Percentiles rank a stretch among this genome's conserved stretches.
Evolutionary conservation across 1,139 yeast genomes (phyloP).

Genomic region (Saccharomyces hybrid): DNA sequence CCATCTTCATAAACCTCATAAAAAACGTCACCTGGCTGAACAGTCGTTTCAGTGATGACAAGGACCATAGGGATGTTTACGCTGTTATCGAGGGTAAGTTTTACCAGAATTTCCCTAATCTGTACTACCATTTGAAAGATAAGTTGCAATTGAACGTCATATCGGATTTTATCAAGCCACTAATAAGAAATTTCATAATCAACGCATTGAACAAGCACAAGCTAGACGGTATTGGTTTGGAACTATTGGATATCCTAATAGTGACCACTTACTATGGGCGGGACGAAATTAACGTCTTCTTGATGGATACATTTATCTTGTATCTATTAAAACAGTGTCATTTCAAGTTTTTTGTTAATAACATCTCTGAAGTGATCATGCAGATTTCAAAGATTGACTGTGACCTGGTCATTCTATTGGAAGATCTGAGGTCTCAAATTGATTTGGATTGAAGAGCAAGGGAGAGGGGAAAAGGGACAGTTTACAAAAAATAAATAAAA

Average conservation of each 20-base stretch:
- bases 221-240: slow-evolving; percentile 1
- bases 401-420: background rate
- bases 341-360: slow-evolving; percentile 3
- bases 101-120: slow-evolving; percentile 2
- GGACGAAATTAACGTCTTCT: background rate
- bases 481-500: background rate
- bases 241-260: slow-evolving; percentile 5
- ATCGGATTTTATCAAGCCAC: slow-evolving; percentile 4
- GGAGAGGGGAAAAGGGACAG: background rate
- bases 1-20: slow-evolving; percentile 1
- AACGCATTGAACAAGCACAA: background rate
- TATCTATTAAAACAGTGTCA: slow-evolving; percentile 2
- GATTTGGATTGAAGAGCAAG: background rate
- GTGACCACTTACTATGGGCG: slow-evolving; percentile 1
- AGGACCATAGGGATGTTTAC: background rate
- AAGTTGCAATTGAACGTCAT: background rate
- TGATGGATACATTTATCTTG: background rate
- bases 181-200: background rate
- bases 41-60: background rate
- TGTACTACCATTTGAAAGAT: slow-evolving; percentile 4
- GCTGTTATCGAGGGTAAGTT: background rate
- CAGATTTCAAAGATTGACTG: background rate
- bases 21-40: slow-evolving; percentile 3
- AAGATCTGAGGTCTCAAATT: background rate
- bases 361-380: background rate